Evolutionary conservation across 2,329 filamentous ascomycete species (phyloP).

Genomic region (Colletotrichum incanum): DNA sequence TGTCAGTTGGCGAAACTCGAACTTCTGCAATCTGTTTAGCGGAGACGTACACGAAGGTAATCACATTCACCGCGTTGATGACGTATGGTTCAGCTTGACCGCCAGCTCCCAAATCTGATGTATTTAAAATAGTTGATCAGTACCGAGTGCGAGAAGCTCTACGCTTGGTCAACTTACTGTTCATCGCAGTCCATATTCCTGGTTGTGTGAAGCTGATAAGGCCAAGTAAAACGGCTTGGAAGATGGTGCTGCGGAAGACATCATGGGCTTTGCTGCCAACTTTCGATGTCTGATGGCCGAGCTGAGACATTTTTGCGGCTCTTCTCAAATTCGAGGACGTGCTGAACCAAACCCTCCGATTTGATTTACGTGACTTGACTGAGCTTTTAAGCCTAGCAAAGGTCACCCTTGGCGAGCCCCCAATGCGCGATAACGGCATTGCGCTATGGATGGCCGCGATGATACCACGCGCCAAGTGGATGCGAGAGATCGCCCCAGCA

Average conservation of each 20-base stretch:
- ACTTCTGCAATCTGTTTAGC: neutral
- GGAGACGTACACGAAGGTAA: constrained; percentile 28
- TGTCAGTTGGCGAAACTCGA: neutral
- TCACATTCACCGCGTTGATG: constrained; percentile 27
- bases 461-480: constrained; percentile 38
- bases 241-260: constrained; percentile 60
- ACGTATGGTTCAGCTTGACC: constrained; percentile 36
- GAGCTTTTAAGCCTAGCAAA: neutral
- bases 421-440: constrained; percentile 28
- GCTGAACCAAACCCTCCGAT: neutral
- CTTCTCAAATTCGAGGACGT: neutral
- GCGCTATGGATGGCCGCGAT: constrained; percentile 36
- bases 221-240: constrained; percentile 62
- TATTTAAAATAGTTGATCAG: neutral
- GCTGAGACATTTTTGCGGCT: constrained; percentile 1
- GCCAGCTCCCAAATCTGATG: constrained; percentile 24
- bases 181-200: constrained; percentile 56
- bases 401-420: neutral
- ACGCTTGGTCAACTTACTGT: neutral
- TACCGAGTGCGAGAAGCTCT: neutral
- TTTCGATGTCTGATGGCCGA: neutral
- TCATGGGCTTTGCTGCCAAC: constrained; percentile 14
- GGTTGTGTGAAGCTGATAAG: constrained; percentile 61
- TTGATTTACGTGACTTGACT: no score
- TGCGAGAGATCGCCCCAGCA: neutral